These are phyloP conservation scores for Pestalotiopsis sp. DNA, from an alignment of 2,329 filamentous ascomycete genomes.

Conservation along the genomic window DNA sequence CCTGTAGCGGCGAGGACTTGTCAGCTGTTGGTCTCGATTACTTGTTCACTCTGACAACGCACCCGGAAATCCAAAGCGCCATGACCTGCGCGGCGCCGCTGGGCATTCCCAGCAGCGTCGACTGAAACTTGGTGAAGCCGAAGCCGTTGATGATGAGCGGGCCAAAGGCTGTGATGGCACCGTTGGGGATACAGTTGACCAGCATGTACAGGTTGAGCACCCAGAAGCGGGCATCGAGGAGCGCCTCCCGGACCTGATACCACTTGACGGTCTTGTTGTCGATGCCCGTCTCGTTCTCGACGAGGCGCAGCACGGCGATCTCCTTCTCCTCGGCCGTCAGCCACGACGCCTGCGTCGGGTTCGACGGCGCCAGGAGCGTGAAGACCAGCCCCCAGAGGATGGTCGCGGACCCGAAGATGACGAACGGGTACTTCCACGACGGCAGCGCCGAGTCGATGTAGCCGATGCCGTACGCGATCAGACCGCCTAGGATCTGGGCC, in stretches of 20 bases:
- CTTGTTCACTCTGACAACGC: not conserved
- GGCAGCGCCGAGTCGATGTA: constrained; percentile 58
- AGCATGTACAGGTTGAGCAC: constrained; percentile 56
- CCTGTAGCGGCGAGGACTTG: not conserved
- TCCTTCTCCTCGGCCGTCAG: constrained; percentile 53
- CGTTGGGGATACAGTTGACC: constrained; percentile 62
- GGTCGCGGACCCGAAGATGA: constrained; percentile 63
- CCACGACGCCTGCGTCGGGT: constrained; percentile 55
- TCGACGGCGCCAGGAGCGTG: constrained; percentile 60
- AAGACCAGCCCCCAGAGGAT: constrained; percentile 62
- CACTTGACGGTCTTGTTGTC: constrained; percentile 59
- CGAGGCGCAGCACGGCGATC: constrained; percentile 56
- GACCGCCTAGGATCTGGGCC: constrained; percentile 60
- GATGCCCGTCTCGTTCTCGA: constrained; percentile 61
- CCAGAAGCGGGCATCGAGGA: constrained; percentile 62
- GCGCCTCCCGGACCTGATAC: constrained; percentile 58
- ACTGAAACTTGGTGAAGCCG: constrained; percentile 2
- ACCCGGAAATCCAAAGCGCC: constrained; percentile 9
- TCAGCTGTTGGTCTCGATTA: not conserved
- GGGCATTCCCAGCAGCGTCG: constrained; percentile 11
- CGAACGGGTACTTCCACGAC: constrained; percentile 70
- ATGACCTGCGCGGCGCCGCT: constrained; percentile 1
- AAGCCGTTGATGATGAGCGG: constrained; percentile 5
- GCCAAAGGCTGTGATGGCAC: constrained; percentile 41
- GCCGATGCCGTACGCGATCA: constrained; percentile 59